Evolutionary conservation across 805 yeast genomes (phyloP).

Genomic region (Yamadazyma endophytica): DNA sequence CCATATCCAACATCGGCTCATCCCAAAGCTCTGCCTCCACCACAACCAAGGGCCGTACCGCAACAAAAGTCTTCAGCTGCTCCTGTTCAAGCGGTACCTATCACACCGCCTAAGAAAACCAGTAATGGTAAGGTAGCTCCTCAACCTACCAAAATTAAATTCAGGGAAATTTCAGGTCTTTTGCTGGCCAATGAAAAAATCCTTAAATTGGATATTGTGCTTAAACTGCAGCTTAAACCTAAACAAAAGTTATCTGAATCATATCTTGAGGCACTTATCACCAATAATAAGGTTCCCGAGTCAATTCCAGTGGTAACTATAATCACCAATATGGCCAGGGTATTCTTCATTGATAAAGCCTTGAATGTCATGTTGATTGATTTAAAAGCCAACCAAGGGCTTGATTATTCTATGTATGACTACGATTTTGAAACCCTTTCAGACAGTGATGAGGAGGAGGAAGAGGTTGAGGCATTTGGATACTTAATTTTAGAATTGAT

Average conservation of each 20-base stretch:
- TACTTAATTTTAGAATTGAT: constrained; percentile 62
- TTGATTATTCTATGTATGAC: constrained; percentile 72
- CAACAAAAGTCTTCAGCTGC: not conserved
- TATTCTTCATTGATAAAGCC: constrained; percentile 32
- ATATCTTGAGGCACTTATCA: constrained; percentile 29
- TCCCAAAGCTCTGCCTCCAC: constrained; percentile 1
- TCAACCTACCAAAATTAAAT: constrained; percentile 15
- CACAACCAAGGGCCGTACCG: not conserved
- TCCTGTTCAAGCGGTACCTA: no score
- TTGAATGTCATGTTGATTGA: constrained; percentile 36
- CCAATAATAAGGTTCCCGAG: constrained; percentile 14
- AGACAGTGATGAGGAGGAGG: constrained; percentile 18
- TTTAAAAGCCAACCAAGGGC: constrained; percentile 37
- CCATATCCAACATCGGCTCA: not conserved
- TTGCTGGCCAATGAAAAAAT: constrained; percentile 33
- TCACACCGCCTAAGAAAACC: no score
- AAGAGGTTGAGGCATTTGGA: constrained; percentile 51
- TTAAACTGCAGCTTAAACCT: constrained; percentile 28
- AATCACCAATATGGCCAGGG: constrained; percentile 36
- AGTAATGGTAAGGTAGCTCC: not conserved
- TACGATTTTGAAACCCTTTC: constrained; percentile 56
- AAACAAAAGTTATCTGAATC: constrained; percentile 24
- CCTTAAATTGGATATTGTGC: constrained; percentile 34
- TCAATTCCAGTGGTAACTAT: constrained; percentile 33
- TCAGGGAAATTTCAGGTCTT: constrained; percentile 30